Evolutionary conservation across 225 moss, liverwort and hornwort genomes (phyloP), one percentile per base, ranked within the genome.

Genomic region (Marchantia polymorpha): DNA sequence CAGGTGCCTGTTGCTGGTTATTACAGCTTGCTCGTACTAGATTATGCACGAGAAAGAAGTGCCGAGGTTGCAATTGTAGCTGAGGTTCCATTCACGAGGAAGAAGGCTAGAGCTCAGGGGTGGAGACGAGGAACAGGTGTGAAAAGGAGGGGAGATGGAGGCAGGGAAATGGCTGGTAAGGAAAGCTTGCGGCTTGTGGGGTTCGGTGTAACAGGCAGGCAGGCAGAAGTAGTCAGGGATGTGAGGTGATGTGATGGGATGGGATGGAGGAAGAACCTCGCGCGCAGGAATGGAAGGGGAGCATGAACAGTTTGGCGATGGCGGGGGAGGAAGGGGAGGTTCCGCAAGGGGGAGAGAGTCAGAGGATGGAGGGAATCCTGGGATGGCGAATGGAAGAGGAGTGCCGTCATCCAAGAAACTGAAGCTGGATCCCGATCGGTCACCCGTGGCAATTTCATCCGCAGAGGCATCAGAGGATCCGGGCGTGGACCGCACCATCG

Each of bases 221-320:
- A 77, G 50, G 77, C 30, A 54, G 27, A 29, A 55, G 27, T 19
- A 25, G 13, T 25, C 11, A 29, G 15, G 68, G 64, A 64, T 11
- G 65, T 65, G 65, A 29, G 72, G 65, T 29, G 27, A 65, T 65
- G 65, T 27, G 46, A 69, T 69, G 46, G 17, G 51, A 75, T 63
- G 77, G 77, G 49, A 77, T 63, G 77, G 76, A 31, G 16, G 59
- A 77, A 77, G 49, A 64, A 65, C 51, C 46, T 65, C 64, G 49
- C 77, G 64, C 50, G 77, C 77, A 77, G 77, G 49, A 77, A 79
- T 79, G 78, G 78, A 70, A 66, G 48, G 53, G 39, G 68, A 53
- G 15, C 52, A 31, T 55, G 69, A 69, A 25, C 52, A 70, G 78
- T 22, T 10, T 54, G 53, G 78, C 69, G 78, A 79, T 69, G 78